phyloP scores from a whole-genome alignment of 179 eudicot genomes.

The Drosera spatulata region DNA sequence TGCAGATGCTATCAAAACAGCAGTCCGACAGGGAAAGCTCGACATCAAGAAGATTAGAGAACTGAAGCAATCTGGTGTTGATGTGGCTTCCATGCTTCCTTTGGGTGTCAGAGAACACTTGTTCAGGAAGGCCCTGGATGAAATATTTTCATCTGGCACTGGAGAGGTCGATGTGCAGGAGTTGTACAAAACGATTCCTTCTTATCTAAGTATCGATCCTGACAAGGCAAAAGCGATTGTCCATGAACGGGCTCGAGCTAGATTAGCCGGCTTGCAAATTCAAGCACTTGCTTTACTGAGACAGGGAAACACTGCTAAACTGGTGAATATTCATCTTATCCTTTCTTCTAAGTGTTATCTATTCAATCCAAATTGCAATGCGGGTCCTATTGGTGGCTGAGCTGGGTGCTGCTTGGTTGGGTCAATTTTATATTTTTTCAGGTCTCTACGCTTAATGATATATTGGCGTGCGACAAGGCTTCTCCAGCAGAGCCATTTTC shows the following conservation, averaged over 20 bases:
- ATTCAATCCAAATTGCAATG: neutral
- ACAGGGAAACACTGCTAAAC: slow-evolving; percentile 68
- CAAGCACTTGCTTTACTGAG: slow-evolving; percentile 81
- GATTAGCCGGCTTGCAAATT: slow-evolving; percentile 58
- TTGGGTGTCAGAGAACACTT: slow-evolving; percentile 64
- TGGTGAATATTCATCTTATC: slow-evolving; percentile 39
- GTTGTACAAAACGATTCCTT: slow-evolving; percentile 77
- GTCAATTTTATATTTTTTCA: slow-evolving; percentile 6
- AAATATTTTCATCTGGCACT: slow-evolving; percentile 83
- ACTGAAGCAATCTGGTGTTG: slow-evolving; percentile 66
- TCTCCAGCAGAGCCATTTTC: slow-evolving; percentile 72
- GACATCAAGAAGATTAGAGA: slow-evolving; percentile 71
- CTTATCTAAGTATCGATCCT: slow-evolving; percentile 56
- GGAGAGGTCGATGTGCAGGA: slow-evolving; percentile 94
- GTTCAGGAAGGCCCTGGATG: slow-evolving; percentile 66
- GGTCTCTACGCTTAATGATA: slow-evolving; percentile 75
- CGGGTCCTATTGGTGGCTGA: neutral
- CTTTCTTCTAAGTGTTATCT: neutral
- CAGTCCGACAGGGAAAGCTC: slow-evolving; percentile 74
- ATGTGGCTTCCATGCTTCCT: slow-evolving; percentile 60
- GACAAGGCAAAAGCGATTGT: slow-evolving; percentile 64
- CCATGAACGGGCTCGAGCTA: slow-evolving; percentile 63
- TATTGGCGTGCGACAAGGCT: slow-evolving; percentile 95
- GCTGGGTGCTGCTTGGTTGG: neutral
- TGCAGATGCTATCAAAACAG: slow-evolving; percentile 78